A percentile compares a stretch with the other conserved stretches of the same genome.
Conservation (phyloP, 2,329 filamentous ascomycete species). For the Xylariaceae sp. region DNA sequence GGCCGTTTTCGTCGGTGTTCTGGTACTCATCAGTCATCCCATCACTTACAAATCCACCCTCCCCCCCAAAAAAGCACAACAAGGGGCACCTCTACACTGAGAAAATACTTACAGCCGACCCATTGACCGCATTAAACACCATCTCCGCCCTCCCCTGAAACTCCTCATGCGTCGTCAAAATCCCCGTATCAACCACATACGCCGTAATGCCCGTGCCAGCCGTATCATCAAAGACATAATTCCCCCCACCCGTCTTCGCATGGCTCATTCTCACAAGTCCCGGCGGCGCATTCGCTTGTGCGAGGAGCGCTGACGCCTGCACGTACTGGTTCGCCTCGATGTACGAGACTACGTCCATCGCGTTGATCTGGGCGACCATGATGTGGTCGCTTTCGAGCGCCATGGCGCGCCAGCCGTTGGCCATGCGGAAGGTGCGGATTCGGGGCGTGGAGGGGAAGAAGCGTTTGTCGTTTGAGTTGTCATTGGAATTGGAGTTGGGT, state of each 20-base stretch:
- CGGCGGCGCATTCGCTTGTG: constrained; percentile 49
- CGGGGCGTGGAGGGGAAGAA: constrained; percentile 25
- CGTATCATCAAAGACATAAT: constrained; percentile 49
- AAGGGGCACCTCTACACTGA: too few species aligned
- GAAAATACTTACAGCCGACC: constrained; percentile 35
- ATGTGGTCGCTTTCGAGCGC: constrained; percentile 46
- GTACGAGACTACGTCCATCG: constrained; percentile 45
- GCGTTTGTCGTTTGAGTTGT: too few species aligned
- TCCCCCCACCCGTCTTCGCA: constrained; percentile 29
- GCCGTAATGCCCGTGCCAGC: constrained; percentile 53
- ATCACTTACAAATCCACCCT: too few species aligned
- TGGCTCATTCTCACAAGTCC: constrained; percentile 52
- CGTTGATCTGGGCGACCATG: constrained; percentile 46
- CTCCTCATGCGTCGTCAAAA: constrained; percentile 50
- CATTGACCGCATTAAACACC: constrained; percentile 48
- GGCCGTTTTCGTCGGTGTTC: constrained; percentile 54
- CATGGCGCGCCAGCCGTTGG: constrained; percentile 47
- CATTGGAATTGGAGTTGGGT: too few species aligned
- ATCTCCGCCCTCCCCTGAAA: constrained; percentile 52
- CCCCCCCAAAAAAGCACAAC: too few species aligned
- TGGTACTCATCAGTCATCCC: constrained; percentile 19
- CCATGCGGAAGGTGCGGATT: constrained; percentile 44
- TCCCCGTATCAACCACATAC: constrained; percentile 63
- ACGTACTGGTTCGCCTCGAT: constrained; percentile 51
- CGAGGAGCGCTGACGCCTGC: constrained; percentile 38